Evolutionary conservation across 495 filamentous ascomycete genomes (phyloP).

Genomic region (Neurospora sp.): DNA sequence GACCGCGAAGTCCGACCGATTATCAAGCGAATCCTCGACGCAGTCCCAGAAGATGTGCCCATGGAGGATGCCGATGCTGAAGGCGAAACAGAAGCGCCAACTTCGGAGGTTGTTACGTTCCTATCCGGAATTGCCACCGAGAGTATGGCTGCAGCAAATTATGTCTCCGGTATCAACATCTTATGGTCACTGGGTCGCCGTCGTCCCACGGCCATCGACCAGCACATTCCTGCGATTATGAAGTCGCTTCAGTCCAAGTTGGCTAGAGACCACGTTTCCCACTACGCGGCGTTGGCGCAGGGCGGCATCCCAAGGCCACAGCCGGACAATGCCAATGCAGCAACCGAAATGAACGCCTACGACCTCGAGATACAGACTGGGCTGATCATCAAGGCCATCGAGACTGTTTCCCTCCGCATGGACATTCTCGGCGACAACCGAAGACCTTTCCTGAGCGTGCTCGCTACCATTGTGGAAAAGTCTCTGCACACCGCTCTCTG

Average conservation of each 20-base stretch:
- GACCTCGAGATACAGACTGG: slow-evolving; percentile 78
- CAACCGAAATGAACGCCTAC: slow-evolving; percentile 55
- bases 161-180: slow-evolving; percentile 80
- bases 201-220: slow-evolving; percentile 75
- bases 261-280: slow-evolving; percentile 84
- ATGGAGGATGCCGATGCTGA: slow-evolving; percentile 89
- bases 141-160: slow-evolving; percentile 63
- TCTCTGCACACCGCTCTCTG: slow-evolving; percentile 77
- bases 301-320: slow-evolving; percentile 23
- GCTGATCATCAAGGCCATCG: slow-evolving; percentile 87
- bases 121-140: slow-evolving; percentile 76
- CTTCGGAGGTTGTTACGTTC: slow-evolving; percentile 71
- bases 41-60: slow-evolving; percentile 76
- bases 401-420: slow-evolving; percentile 84
- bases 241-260: slow-evolving; percentile 89
- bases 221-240: slow-evolving; percentile 80
- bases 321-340: slow-evolving; percentile 36
- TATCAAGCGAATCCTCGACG: slow-evolving; percentile 72
- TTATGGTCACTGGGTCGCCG: slow-evolving; percentile 82
- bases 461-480: slow-evolving; percentile 90
- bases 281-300: slow-evolving; percentile 47
- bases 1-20: slow-evolving; percentile 53
- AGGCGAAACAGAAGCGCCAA: slow-evolving; percentile 57
- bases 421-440: slow-evolving; percentile 86
- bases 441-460: slow-evolving; percentile 83